Evolutionary conservation across 2,329 filamentous ascomycete species (phyloP).

Genomic region (Fusarium kyushuense): DNA sequence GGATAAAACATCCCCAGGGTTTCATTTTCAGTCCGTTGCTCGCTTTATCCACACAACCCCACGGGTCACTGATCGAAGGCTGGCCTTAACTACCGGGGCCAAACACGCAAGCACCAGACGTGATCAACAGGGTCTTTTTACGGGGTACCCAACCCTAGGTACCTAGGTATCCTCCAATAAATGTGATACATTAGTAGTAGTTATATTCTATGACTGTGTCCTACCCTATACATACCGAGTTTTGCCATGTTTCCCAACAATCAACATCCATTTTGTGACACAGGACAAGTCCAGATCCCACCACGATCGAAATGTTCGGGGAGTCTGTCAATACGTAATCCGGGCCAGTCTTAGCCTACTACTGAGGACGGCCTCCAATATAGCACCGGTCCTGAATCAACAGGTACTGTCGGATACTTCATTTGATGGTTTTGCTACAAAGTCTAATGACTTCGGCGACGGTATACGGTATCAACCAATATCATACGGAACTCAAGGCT

Average conservation of each 20-base stretch:
- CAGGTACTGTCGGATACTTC: not conserved
- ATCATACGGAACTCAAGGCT: not conserved
- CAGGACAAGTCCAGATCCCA: not conserved
- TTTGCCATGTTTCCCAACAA: not conserved
- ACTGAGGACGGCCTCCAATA: not conserved
- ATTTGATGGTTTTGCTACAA: too few species aligned
- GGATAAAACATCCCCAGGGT: not conserved
- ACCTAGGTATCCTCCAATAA: not conserved
- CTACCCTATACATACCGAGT: not conserved
- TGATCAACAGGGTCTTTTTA: constrained; percentile 26
- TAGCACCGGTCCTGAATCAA: not conserved
- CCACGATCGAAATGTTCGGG: not conserved
- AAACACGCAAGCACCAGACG: not conserved
- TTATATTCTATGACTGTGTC: not conserved
- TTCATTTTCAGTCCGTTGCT: not conserved
- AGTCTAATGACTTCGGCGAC: too few species aligned
- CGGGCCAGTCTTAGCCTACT: not conserved
- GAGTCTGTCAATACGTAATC: not conserved
- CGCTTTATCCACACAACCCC: constrained; percentile 15
- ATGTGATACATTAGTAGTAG: too few species aligned
- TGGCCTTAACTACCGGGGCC: constrained; percentile 16
- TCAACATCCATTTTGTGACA: too few species aligned
- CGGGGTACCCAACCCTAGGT: not conserved
- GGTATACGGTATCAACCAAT: not conserved
- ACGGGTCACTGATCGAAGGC: constrained; percentile 2